A percentile compares a stretch with the other conserved stretches of the same genome.
Evolutionary conservation across 805 yeast genomes (phyloP).

Genomic region (Metschnikowia proteae): DNA sequence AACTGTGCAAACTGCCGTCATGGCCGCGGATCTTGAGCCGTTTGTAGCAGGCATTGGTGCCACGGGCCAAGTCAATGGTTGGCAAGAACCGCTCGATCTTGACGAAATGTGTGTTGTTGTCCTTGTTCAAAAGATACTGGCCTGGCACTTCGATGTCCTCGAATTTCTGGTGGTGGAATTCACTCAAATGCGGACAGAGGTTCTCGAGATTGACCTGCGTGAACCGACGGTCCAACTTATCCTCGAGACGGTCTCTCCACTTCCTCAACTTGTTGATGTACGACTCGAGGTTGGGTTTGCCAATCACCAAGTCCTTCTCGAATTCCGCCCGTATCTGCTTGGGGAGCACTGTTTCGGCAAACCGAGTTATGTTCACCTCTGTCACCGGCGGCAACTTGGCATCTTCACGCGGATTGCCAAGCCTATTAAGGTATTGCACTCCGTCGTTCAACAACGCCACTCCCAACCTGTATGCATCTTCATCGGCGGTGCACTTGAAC

Average conservation of each 20-base stretch:
- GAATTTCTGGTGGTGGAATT: conserved; percentile 96
- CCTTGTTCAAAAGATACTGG: conserved; percentile 85
- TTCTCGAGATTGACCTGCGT: conserved; percentile 79
- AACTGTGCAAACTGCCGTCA: conserved; percentile 87
- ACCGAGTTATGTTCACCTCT: conserved; percentile 78
- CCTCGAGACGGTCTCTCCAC: conserved; percentile 93
- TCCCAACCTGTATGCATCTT: conserved; percentile 90
- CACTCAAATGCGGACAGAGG: conserved; percentile 90
- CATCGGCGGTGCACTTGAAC: conserved; percentile 91
- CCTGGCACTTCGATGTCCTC: conserved; percentile 98
- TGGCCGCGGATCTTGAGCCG: conserved; percentile 87
- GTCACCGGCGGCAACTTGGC: conserved; percentile 88
- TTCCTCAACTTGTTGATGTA: conserved; percentile 78
- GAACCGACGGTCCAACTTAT: conserved; percentile 81
- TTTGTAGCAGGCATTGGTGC: conserved; percentile 86
- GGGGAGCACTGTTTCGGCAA: conserved; percentile 91
- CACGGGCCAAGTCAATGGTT: conserved; percentile 80
- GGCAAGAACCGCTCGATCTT: conserved; percentile 93
- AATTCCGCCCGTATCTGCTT: conserved; percentile 85
- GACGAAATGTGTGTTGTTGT: conserved; percentile 82
- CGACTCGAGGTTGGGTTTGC: conserved; percentile 83
- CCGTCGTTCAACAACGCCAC: conserved; percentile 93
- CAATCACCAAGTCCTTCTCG: conserved; percentile 82
- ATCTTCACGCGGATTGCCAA: conserved; percentile 83
- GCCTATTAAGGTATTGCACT: conserved; percentile 79